Evolutionary conservation across 805 yeast genomes (phyloP), one percentile per base, ranked within the genome.

Genomic region (Wilhelminamyces savonicus): DNA sequence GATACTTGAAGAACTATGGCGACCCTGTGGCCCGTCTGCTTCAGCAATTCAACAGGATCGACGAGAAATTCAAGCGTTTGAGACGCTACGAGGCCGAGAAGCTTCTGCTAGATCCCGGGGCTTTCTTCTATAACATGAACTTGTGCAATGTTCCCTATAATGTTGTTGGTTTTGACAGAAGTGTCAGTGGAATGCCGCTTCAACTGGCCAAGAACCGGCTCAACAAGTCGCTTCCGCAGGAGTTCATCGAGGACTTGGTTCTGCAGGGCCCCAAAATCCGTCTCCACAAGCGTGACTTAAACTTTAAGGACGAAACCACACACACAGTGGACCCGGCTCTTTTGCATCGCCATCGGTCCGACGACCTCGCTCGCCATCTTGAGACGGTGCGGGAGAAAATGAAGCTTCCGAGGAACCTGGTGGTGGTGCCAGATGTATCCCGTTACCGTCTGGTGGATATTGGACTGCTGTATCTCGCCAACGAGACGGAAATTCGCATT

Each of bases 121-220:
- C 55, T 15, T 54, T 54, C 29, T 38, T 58, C 13, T 49, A 48
- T 21, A 46, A 51, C 24, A 48, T 51, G 12, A 54, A 54, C 28
- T 31, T 54, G 6, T 51, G 50, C 28, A 45, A 44, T n/a, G 41
- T 46, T 21, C 59, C 60, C 8, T 62, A 62, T 37, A 61, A 63
- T 40, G 66, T 62, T 7, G 43, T 60, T 3, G 71, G 71, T 4
- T 61, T 61, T 39, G 71, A 64, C 41, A 44, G 57, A 28, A 47
- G 58, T 16, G 39, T 62, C 18, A 45, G 56, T 16, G 71, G 71
- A 2, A 43, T 60, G 17, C 71, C 71, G 2, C 35, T 63, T 18
- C 8, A 7, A 8, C 31, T 36, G 7, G 54, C 53, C 7, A 47
- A 49, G 24, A 49, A 49, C 20, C 50, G 46, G 11, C 32, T 44